phyloP scores from a whole-genome alignment of 2,329 filamentous ascomycete genomes.

The Pezicula radicicola region DNA sequence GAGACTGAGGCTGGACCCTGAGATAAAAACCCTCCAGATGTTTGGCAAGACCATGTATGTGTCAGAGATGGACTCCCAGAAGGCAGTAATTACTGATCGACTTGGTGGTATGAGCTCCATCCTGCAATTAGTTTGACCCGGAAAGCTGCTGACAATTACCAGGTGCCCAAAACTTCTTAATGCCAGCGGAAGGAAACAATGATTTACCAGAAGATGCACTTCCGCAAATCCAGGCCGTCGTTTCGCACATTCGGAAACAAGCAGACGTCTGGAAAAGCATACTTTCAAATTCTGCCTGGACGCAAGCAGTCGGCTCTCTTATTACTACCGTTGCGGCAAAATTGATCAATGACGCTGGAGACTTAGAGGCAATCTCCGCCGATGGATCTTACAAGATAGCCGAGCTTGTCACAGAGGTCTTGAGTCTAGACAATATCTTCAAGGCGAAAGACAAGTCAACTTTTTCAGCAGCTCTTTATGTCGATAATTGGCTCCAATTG shows the following conservation, averaged over 20 bases:
- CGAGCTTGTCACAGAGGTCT: slow-evolving; percentile 57
- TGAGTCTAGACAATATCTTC: slow-evolving; percentile 59
- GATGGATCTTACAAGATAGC: slow-evolving; percentile 60
- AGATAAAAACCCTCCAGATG: slow-evolving; percentile 54
- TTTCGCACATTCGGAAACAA: slow-evolving; percentile 48
- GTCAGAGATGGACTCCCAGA: slow-evolving; percentile 58
- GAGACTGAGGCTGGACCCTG: slow-evolving; percentile 57
- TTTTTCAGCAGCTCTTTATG: slow-evolving; percentile 58
- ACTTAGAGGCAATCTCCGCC: slow-evolving; percentile 55
- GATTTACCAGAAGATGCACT: slow-evolving; percentile 39
- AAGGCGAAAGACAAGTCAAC: slow-evolving; percentile 33
- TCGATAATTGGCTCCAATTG: slow-evolving; percentile 58
- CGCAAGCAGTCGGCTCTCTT: slow-evolving; percentile 58
- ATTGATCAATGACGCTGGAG: slow-evolving; percentile 56
- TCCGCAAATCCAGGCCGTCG: slow-evolving; percentile 49
- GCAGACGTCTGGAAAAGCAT: slow-evolving; percentile 56
- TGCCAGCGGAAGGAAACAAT: slow-evolving; percentile 37
- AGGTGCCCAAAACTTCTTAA: slow-evolving; percentile 56
- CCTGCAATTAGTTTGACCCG: not conserved
- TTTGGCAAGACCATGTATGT: slow-evolving; percentile 62
- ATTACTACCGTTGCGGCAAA: slow-evolving; percentile 57
- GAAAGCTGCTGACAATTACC: slow-evolving; percentile 4
- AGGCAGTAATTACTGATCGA: slow-evolving; percentile 58
- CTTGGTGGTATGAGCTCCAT: slow-evolving; percentile 44
- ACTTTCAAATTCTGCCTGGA: slow-evolving; percentile 58